These are phyloP conservation scores for Sicyos edulis DNA, from an alignment of 306 rosid species.

Conservation along the genomic window DNA sequence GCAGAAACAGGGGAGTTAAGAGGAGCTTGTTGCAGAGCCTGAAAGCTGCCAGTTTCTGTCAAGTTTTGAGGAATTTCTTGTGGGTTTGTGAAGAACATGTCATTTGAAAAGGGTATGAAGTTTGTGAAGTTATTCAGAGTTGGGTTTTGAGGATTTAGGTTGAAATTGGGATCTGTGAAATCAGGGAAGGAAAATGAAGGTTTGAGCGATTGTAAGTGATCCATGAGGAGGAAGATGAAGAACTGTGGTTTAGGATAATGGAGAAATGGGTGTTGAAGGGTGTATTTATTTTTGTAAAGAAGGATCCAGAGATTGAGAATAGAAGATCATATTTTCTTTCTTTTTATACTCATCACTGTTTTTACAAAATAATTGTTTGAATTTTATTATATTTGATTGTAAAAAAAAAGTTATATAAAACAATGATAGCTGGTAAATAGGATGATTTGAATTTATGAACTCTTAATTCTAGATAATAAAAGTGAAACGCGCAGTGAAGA, in stretches of 20 bases:
- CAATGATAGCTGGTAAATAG: too few species aligned
- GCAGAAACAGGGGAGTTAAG: neutral
- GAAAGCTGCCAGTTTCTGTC: constrained; percentile 29
- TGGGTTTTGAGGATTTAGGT: constrained; percentile 43
- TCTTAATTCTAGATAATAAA: too few species aligned
- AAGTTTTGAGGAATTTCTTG: constrained; percentile 40
- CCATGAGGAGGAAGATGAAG: constrained; percentile 37
- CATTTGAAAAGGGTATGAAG: constrained; percentile 47
- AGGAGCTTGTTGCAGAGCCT: constrained; percentile 19
- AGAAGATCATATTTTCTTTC: too few species aligned
- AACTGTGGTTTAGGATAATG: constrained; percentile 37
- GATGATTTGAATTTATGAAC: too few species aligned
- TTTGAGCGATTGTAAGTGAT: constrained; percentile 44
- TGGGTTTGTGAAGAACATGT: constrained; percentile 35
- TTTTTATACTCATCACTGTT: too few species aligned
- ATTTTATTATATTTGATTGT: too few species aligned
- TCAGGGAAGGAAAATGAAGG: constrained; percentile 50
- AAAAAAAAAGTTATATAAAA: too few species aligned
- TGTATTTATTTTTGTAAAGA: constrained; percentile 27
- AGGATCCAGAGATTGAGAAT: too few species aligned
- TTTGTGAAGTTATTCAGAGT: constrained; percentile 44
- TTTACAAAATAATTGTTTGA: too few species aligned
- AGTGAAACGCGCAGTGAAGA: too few species aligned
- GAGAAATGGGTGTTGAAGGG: constrained; percentile 19
- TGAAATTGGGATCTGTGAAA: constrained; percentile 49